These are phyloP conservation scores for Mrakia gelida DNA, from an alignment of 768 basidiomycete species.

Conservation along the genomic window DNA sequence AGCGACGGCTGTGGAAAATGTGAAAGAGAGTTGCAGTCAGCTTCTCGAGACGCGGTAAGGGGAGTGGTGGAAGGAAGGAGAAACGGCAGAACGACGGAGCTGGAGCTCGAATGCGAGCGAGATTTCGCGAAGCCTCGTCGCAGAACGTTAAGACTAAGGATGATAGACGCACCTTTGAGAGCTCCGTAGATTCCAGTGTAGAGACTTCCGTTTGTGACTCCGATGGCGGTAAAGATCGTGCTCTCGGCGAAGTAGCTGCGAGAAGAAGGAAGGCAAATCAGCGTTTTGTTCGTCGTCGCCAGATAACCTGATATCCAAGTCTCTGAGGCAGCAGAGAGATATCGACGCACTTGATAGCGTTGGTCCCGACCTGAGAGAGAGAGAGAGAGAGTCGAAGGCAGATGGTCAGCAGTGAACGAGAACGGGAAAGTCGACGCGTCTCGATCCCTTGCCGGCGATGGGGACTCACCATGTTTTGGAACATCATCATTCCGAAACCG, in stretches of 20 bases:
- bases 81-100: no score
- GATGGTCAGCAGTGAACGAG: neutral
- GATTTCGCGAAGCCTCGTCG: no score
- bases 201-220: slow-evolving; percentile 45
- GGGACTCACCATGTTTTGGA: slow-evolving; percentile 20
- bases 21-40: no score
- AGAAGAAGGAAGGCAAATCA: neutral
- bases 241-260: slow-evolving; percentile 41
- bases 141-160: no score
- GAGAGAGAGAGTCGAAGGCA: neutral
- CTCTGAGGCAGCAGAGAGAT: no score
- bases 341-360: slow-evolving; percentile 15
- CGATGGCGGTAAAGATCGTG: slow-evolving; percentile 53
- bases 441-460: neutral
- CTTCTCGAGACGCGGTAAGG: no score
- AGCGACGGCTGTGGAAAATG: slow-evolving; percentile 29
- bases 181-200: slow-evolving; percentile 55
- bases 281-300: no score
- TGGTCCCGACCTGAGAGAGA: slow-evolving; percentile 8
- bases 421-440: neutral
- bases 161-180: slow-evolving; percentile 41
- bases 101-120: no score
- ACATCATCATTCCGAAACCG: slow-evolving; percentile 31
- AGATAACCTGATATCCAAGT: no score
- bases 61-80: no score